Evolutionary conservation across 2,329 filamentous ascomycete species (phyloP), one percentile per base, ranked within the genome.

Genomic region (Aspergillus proliferans): DNA sequence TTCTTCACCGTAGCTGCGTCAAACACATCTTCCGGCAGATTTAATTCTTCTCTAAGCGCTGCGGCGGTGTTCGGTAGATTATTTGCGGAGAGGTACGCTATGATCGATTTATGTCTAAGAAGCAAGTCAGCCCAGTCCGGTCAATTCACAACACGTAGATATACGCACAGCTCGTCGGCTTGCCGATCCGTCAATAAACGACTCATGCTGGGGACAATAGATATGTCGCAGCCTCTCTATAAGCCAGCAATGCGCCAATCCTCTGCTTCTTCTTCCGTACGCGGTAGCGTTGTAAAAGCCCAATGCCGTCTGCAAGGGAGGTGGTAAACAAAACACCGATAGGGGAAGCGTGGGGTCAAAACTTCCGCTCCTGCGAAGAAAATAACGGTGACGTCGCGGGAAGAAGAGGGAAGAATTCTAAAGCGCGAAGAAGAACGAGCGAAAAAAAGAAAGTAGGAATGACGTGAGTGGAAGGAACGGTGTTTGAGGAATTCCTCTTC

Each of bases 51-150:
- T 50, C 88, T 81, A 48, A 96, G 76, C 14, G 84, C 80, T 30
- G 82, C 75, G 19, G 87, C 86, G 49, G 81, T 84, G 48, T 82
- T 81, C 18, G 82, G 72, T 34, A 93, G 81, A 65, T 85, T 85
- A 64, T 81, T 84, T 24, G 87, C 83, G 39, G 83, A 77, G 8
- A 95, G 77, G 66, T 95, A 95, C 55, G 90, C 89, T 64, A 95
- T 86, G 58, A 96, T 88, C 53, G 90, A 88, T 75, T 95, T 95
- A 77, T 95, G 88, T 63, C 88, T 93, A 71, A 60, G 19, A 53
- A 54, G 34, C 46, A 43, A 41, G 43, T 47, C 48, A 30, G 43
- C 45, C 18, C 38, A 19, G 42, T 19, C 26, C 19, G 5, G 26
- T 19, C n/a, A 49, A 34, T 36, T 43, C 19, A 30, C 4, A 30